Evolutionary conservation across 2,329 filamentous ascomycete species (phyloP).

Genomic region (Colletotrichum sp.): DNA sequence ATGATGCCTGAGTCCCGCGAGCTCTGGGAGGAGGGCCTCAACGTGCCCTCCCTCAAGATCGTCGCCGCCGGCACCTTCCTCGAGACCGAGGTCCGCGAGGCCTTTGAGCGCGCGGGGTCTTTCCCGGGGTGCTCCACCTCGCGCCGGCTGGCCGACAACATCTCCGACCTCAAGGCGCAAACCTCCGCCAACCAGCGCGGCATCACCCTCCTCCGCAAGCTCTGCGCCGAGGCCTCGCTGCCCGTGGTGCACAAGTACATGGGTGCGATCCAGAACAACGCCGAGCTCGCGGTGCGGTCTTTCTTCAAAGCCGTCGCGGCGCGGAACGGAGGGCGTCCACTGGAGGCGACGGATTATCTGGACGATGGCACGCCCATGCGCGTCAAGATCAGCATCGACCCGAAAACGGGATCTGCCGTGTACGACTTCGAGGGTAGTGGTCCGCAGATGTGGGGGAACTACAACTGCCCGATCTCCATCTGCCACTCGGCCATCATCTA

Average conservation of each 20-base stretch:
- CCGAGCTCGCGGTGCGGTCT: conserved; percentile 39
- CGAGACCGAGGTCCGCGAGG: conserved; percentile 34
- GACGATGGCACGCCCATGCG: conserved; percentile 41
- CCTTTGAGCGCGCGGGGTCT: conserved; percentile 36
- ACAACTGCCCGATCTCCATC: conserved; percentile 41
- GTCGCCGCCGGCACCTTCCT: conserved; percentile 40
- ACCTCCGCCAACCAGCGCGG: conserved; percentile 48
- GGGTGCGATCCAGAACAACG: conserved; percentile 45
- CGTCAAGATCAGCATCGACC: conserved; percentile 35
- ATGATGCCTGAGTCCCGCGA: conserved; percentile 47
- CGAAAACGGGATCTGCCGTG: conserved; percentile 32
- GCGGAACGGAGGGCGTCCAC: not conserved
- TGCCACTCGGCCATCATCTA: conserved; percentile 44
- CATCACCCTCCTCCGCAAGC: conserved; percentile 34
- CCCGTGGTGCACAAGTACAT: conserved; percentile 41
- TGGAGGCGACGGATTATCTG: conserved; percentile 35
- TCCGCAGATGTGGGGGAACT: conserved; percentile 37
- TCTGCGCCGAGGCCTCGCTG: conserved; percentile 38
- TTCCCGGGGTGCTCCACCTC: conserved; percentile 42
- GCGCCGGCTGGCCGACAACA: conserved; percentile 43
- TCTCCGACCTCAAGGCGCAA: conserved; percentile 49
- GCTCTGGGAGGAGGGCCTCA: conserved; percentile 49
- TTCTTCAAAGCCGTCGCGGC: conserved; percentile 28
- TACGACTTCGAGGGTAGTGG: conserved; percentile 43
- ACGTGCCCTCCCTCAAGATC: conserved; percentile 41